Evolutionary conservation across 1,139 yeast genomes (phyloP).

Genomic region (Diutina pseudorugosa): DNA sequence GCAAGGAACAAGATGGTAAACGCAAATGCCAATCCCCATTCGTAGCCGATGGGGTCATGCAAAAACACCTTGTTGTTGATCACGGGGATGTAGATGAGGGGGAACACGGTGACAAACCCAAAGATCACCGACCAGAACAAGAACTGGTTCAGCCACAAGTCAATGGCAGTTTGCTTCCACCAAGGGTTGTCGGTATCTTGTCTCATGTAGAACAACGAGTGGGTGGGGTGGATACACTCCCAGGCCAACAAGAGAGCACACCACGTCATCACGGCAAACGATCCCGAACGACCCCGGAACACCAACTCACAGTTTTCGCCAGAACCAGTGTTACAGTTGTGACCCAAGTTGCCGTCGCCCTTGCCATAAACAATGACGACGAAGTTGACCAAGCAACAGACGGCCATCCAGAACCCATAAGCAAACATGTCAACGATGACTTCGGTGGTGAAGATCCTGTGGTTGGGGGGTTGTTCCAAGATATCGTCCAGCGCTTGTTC

Average conservation of each 20-base stretch:
- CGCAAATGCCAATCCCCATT: slow-evolving; percentile 74
- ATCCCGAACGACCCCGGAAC: slow-evolving; percentile 67
- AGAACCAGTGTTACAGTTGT: slow-evolving; percentile 13
- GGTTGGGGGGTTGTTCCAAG: slow-evolving; percentile 19
- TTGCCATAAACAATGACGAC: slow-evolving; percentile 19
- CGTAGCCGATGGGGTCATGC: slow-evolving; percentile 64
- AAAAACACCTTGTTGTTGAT: slow-evolving; percentile 68
- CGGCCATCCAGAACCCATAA: slow-evolving; percentile 27
- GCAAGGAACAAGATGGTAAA: slow-evolving; percentile 46
- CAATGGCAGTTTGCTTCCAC: slow-evolving; percentile 44
- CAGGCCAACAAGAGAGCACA: slow-evolving; percentile 77
- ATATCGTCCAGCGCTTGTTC: slow-evolving; percentile 21
- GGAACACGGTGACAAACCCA: slow-evolving; percentile 67
- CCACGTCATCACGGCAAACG: slow-evolving; percentile 87
- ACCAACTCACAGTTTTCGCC: slow-evolving; percentile 44
- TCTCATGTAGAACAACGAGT: slow-evolving; percentile 66
- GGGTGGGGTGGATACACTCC: slow-evolving; percentile 74
- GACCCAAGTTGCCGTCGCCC: slow-evolving; percentile 22
- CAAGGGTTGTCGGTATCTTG: slow-evolving; percentile 53
- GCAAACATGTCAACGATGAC: slow-evolving; percentile 21
- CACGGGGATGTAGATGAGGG: slow-evolving; percentile 80
- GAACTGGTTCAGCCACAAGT: slow-evolving; percentile 66
- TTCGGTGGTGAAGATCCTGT: slow-evolving; percentile 20
- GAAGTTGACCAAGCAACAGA: slow-evolving; percentile 19
- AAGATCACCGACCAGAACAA: slow-evolving; percentile 73